Evolutionary conservation across 2,329 filamentous ascomycete genomes (phyloP).

Genomic region (Metarhizium album): DNA sequence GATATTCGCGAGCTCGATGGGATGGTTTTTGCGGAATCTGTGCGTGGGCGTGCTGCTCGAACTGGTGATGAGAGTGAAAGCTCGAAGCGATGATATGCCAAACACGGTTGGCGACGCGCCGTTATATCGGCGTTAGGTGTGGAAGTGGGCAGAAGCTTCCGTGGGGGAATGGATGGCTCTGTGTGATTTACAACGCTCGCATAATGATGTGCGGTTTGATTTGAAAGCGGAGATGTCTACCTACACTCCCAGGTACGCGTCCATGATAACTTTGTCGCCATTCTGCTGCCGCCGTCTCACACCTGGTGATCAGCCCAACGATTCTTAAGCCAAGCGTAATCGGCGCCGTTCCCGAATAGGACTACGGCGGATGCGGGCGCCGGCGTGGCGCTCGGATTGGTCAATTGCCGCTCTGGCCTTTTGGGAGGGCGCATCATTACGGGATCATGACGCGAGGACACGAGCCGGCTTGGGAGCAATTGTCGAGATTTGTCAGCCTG

Average conservation of each 20-base stretch:
- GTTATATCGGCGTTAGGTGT: conserved; percentile 21
- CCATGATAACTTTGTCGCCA: too few relatives aligned
- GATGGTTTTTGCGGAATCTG: conserved; percentile 6
- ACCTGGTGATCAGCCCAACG: conserved; percentile 6
- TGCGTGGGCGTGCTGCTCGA: conserved; percentile 12
- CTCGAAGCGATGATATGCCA: conserved; percentile 25
- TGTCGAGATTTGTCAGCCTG: too few relatives aligned
- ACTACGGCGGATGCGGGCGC: neutral
- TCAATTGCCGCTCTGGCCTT: neutral
- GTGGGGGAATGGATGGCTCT: conserved; percentile 8
- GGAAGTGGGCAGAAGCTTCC: conserved; percentile 18
- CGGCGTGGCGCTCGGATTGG: neutral
- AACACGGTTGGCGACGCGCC: conserved; percentile 20
- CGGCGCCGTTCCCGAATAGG: neutral
- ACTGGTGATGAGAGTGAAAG: conserved; percentile 27
- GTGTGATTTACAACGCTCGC: neutral
- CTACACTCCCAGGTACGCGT: too few relatives aligned
- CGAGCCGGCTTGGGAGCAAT: too few relatives aligned
- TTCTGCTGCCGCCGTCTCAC: too few relatives aligned
- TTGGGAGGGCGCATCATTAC: neutral
- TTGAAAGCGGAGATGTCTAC: too few relatives aligned
- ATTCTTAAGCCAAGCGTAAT: conserved; percentile 7
- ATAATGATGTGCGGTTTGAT: neutral
- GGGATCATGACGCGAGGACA: neutral
- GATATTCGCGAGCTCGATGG: too few relatives aligned